phyloP scores from a whole-genome alignment of 768 basidiomycete genomes.

The Udeniomyces megalosporus region DNA sequence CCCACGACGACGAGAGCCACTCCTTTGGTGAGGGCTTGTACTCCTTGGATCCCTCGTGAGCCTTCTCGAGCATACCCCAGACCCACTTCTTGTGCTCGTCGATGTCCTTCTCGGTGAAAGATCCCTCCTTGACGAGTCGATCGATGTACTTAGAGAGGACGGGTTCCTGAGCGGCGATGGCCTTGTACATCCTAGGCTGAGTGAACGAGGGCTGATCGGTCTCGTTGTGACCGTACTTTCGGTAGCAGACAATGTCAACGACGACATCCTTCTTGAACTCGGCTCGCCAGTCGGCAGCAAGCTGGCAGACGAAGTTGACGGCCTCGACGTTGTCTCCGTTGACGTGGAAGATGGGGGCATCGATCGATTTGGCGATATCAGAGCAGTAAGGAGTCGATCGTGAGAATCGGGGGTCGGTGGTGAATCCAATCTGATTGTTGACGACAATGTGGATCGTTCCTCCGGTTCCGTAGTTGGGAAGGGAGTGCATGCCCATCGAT shows the following conservation, averaged over 20 bases:
- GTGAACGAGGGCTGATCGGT: slow-evolving; percentile 98
- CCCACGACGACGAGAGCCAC: slow-evolving; percentile 96
- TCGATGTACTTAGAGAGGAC: slow-evolving; percentile 83
- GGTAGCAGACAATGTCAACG: slow-evolving; percentile 95
- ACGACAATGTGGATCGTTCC: slow-evolving; percentile 74
- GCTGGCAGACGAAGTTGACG: slow-evolving; percentile 93
- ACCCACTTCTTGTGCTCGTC: slow-evolving; percentile 99
- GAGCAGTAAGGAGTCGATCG: slow-evolving; percentile 97
- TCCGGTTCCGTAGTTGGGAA: slow-evolving; percentile 89
- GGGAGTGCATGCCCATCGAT: slow-evolving; percentile 94
- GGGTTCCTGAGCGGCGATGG: slow-evolving; percentile 84
- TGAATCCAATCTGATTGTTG: slow-evolving; percentile 40
- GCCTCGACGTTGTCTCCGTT: slow-evolving; percentile 98
- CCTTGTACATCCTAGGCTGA: slow-evolving; percentile 96
- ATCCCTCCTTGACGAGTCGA: slow-evolving; percentile 71
- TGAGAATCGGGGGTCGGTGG: slow-evolving; percentile 91
- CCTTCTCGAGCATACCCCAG: slow-evolving; percentile 96
- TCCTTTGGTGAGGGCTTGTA: slow-evolving; percentile 89
- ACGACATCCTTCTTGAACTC: slow-evolving; percentile 99
- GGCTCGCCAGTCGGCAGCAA: slow-evolving; percentile 93
- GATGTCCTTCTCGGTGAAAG: slow-evolving; percentile 89
- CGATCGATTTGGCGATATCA: slow-evolving; percentile 95
- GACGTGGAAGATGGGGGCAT: slow-evolving; percentile 97
- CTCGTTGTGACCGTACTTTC: slow-evolving; percentile 98
- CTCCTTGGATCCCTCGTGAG: slow-evolving; percentile 81